These are phyloP conservation scores for Nannochloropsis granulata DNA, from an alignment of 108 stramenopile genomes.

Conservation along the genomic window DNA sequence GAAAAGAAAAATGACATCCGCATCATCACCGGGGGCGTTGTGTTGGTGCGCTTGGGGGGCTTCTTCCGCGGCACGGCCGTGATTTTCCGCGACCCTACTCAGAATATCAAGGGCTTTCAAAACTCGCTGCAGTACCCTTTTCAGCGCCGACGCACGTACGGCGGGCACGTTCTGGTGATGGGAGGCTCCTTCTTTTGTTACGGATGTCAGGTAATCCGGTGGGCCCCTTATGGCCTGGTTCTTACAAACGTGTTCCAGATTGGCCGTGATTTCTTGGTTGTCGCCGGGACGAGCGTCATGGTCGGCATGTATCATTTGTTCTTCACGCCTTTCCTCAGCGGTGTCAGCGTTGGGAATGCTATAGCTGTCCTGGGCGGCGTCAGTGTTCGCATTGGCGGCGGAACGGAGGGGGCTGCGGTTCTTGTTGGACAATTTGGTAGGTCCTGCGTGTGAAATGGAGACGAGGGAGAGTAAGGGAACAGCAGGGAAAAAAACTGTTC, in stretches of 20 bases:
- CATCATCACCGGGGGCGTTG: background rate
- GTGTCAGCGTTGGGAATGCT: background rate
- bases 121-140: background rate
- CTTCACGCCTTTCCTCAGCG: background rate
- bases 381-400: background rate
- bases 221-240: background rate
- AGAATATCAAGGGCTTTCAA: background rate
- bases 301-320: background rate
- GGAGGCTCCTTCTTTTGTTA: background rate
- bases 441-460: background rate
- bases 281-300: background rate
- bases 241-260: background rate
- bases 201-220: background rate
- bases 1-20: background rate
- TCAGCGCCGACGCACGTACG: background rate
- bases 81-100: background rate
- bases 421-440: background rate
- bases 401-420: background rate
- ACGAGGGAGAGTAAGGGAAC: background rate
- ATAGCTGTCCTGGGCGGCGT: background rate
- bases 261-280: background rate
- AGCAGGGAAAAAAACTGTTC: too few species aligned
- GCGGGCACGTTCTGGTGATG: background rate
- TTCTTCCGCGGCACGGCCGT: background rate
- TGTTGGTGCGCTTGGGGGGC: background rate